These are phyloP conservation scores for Rhizopogon sp. DNA, from an alignment of 768 basidiomycete genomes.

Conservation along the genomic window DNA sequence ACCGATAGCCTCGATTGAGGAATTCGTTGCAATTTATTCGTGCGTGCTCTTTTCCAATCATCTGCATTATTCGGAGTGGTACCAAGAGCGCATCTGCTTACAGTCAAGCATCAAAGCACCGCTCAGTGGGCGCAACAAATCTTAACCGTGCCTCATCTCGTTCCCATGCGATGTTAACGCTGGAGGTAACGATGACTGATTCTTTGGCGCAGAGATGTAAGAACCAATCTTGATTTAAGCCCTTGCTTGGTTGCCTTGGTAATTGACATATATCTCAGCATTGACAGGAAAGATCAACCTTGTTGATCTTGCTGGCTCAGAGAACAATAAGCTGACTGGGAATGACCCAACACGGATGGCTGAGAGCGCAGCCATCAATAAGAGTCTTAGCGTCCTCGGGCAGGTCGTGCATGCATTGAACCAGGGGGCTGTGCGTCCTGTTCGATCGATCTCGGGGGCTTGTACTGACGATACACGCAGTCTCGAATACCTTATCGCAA, in stretches of 20 bases:
- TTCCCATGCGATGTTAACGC: constrained; percentile 81
- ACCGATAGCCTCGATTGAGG: constrained; percentile 35
- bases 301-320: constrained; percentile 86
- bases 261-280: constrained; percentile 31
- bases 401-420: constrained; percentile 87
- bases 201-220: constrained; percentile 48
- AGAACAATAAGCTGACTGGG: constrained; percentile 89
- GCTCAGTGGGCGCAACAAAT: constrained; percentile 82
- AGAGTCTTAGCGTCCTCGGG: constrained; percentile 79
- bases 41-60: constrained; percentile 19
- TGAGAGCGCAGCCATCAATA: constrained; percentile 88
- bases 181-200: constrained; percentile 59
- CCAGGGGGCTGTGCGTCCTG: constrained; percentile 48
- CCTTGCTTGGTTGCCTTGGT: background rate
- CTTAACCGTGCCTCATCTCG: constrained; percentile 83
- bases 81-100: background rate
- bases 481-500: constrained; percentile 85
- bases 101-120: constrained; percentile 68
- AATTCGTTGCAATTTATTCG: constrained; percentile 45
- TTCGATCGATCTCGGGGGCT: background rate
- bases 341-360: constrained; percentile 85
- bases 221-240: constrained; percentile 12
- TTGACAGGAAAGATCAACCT: constrained; percentile 77
- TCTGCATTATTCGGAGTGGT: background rate
- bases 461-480: constrained; percentile 29